These are phyloP conservation scores for Backusella parvicylindrica DNA, from an alignment of 192 early-diverging fungal genomes.

Conservation along the genomic window DNA sequence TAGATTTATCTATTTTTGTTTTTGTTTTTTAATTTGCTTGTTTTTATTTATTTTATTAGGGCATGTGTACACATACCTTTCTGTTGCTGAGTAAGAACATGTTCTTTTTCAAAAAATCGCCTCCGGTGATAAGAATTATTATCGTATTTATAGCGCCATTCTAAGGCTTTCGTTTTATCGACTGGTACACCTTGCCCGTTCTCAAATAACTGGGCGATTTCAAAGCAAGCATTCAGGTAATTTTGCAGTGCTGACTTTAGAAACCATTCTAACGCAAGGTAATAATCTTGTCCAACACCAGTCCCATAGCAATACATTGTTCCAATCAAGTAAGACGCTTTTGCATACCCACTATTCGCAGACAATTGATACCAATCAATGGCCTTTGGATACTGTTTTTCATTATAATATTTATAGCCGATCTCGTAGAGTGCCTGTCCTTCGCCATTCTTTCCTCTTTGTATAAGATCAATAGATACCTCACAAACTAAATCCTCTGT, in stretches of 20 bases:
- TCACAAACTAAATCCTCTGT: neutral
- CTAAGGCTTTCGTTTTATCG: neutral
- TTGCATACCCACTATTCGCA: neutral
- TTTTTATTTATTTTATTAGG: neutral
- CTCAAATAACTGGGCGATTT: neutral
- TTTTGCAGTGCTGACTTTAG: neutral
- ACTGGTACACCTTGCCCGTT: neutral
- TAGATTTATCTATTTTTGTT: neutral
- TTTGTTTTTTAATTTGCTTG: neutral
- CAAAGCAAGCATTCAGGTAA: neutral
- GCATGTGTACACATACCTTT: neutral
- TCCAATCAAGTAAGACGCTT: neutral
- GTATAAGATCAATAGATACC: neutral
- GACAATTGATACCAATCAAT: neutral
- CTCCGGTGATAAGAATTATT: neutral
- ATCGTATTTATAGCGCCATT: neutral
- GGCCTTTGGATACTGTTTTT: neutral
- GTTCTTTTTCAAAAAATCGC: neutral
- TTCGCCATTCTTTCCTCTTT: neutral
- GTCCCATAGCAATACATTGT: neutral
- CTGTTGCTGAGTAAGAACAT: neutral
- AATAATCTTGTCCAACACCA: neutral
- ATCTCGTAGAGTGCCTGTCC: neutral
- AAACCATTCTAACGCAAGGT: neutral
- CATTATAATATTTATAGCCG: neutral